These are phyloP conservation scores for Capsicum baccatum DNA, from an alignment of 257 asterid species.

Conservation along the genomic window DNA sequence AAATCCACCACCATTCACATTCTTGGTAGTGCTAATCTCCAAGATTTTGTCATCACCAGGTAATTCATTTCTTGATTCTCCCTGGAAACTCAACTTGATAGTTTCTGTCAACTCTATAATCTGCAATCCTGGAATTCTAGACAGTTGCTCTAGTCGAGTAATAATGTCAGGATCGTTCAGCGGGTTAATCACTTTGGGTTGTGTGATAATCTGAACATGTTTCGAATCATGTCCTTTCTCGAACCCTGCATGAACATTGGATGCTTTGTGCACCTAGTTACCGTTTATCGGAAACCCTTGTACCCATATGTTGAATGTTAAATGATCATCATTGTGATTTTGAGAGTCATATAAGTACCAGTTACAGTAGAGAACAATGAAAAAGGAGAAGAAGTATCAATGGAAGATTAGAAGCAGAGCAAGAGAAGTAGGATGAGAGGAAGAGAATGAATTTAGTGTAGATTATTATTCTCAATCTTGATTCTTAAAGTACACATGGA, in stretches of 20 bases:
- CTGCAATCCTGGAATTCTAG: conserved; percentile 22
- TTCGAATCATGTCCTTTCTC: no score
- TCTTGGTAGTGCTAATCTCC: not conserved
- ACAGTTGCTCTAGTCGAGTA: not conserved
- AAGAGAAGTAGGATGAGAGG: no score
- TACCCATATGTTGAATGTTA: conserved; percentile 24
- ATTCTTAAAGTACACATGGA: no score
- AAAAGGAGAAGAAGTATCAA: no score
- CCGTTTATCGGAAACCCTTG: not conserved
- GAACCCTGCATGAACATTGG: not conserved
- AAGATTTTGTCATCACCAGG: not conserved
- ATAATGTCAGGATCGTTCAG: conserved; percentile 16
- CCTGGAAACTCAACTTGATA: not conserved
- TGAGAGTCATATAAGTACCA: no score
- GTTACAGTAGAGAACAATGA: no score
- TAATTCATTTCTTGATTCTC: not conserved
- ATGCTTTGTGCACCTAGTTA: not conserved
- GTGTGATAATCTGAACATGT: not conserved
- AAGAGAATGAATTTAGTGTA: no score
- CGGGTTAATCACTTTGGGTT: conserved; percentile 9
- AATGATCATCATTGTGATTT: no score
- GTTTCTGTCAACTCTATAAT: not conserved
- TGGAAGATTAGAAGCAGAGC: no score
- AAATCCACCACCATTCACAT: not conserved
- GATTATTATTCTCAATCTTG: no score